These are phyloP conservation scores for Neolentinus lepideus DNA, from an alignment of 1,284 basidiomycete species.

Conservation along the genomic window DNA sequence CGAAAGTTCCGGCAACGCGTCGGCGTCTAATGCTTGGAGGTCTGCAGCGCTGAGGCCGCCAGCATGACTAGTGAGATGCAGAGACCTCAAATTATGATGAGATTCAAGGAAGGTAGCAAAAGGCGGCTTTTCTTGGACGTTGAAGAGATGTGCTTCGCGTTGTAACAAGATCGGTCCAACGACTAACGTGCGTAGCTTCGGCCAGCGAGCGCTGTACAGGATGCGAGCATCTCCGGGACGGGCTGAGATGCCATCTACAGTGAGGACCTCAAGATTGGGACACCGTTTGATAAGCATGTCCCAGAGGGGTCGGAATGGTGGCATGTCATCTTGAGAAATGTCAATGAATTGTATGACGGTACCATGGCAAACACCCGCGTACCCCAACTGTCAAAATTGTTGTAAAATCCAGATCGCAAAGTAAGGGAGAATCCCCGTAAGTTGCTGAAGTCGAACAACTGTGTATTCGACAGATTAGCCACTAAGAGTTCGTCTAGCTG, in stretches of 20 bases:
- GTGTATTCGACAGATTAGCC: not conserved
- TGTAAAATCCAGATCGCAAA: slow-evolving; percentile 54
- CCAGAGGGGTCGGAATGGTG: slow-evolving; percentile 44
- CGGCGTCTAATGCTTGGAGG: slow-evolving; percentile 37
- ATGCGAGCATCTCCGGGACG: slow-evolving; percentile 34
- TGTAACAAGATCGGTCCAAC: slow-evolving; percentile 60
- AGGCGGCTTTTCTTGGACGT: slow-evolving; percentile 34
- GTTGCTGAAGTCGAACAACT: slow-evolving; percentile 62
- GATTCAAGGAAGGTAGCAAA: slow-evolving; percentile 62
- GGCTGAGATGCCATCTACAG: slow-evolving; percentile 47
- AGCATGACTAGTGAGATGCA: slow-evolving; percentile 43
- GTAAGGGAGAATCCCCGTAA: slow-evolving; percentile 52
- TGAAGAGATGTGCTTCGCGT: slow-evolving; percentile 27
- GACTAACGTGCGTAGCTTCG: slow-evolving; percentile 44
- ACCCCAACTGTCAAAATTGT: slow-evolving; percentile 48
- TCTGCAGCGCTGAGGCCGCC: slow-evolving; percentile 50
- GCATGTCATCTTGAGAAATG: slow-evolving; percentile 24
- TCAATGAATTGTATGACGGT: not conserved
- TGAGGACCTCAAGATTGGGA: slow-evolving; percentile 54
- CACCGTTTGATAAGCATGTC: slow-evolving; percentile 59
- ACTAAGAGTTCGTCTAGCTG: not conserved
- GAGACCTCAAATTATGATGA: slow-evolving; percentile 44
- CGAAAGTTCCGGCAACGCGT: slow-evolving; percentile 40
- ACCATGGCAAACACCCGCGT: slow-evolving; percentile 12
- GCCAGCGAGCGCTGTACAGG: slow-evolving; percentile 50